A percentile compares a stretch with the other conserved stretches of the same genome.
Evolutionary conservation across 148 eudicot species (phyloP).

Genomic region (Cornus kousa): DNA sequence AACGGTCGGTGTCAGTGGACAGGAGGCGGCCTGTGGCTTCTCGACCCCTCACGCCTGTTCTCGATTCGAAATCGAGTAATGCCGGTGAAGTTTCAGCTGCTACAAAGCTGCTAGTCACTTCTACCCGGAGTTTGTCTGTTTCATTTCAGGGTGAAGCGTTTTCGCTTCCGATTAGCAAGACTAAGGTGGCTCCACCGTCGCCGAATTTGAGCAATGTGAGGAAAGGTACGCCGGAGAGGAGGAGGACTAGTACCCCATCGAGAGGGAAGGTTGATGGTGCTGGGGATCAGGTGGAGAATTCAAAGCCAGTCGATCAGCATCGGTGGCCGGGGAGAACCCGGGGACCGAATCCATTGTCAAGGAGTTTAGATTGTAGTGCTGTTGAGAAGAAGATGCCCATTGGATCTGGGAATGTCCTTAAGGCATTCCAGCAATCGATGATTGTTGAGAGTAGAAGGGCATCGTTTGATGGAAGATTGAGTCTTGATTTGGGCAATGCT

Average conservation of each 20-base stretch:
- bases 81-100: constrained; percentile 64
- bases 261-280: constrained; percentile 55
- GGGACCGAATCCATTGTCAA: constrained; percentile 41
- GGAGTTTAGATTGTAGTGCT: constrained; percentile 50
- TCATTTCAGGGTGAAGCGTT: constrained; percentile 90
- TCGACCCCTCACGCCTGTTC: constrained; percentile 38
- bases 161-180: constrained; percentile 85
- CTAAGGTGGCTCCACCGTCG: constrained; percentile 52
- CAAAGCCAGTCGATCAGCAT: constrained; percentile 65
- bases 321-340: constrained; percentile 81
- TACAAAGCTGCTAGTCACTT: constrained; percentile 72
- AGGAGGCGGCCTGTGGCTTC: constrained; percentile 58
- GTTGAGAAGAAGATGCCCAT: constrained; percentile 40
- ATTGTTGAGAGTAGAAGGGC: constrained; percentile 57
- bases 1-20: constrained; percentile 81
- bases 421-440: constrained; percentile 56
- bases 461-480: constrained; percentile 75
- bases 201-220: constrained; percentile 55
- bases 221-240: constrained; percentile 80
- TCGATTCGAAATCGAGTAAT: constrained; percentile 30
- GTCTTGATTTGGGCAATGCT: constrained; percentile 51
- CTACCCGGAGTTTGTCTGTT: constrained; percentile 83
- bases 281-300: constrained; percentile 61
- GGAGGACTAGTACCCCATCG: constrained; percentile 51
- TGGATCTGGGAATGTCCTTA: constrained; percentile 59